A percentile compares a stretch with the other conserved stretches of the same genome.
Conservation (phyloP, 139 green algal genomes). For the Ettlia oleoabundans region DNA sequence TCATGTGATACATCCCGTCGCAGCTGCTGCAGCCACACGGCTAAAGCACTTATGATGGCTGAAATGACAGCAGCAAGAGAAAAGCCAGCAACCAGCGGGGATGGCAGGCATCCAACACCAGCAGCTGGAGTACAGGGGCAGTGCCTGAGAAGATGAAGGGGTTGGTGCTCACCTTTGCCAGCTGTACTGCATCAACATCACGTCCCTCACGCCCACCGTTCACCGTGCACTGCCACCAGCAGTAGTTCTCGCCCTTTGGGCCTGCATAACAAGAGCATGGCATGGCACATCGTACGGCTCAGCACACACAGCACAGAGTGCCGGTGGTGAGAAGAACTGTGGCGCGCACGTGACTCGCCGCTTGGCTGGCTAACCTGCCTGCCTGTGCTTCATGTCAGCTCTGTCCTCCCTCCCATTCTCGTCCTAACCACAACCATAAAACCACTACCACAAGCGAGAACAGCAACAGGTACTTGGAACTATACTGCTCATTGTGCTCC, state of each 20-base stretch:
- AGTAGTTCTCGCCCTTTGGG: conserved; percentile 94
- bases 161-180: conserved; percentile 62
- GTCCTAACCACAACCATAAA: no score
- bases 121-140: not conserved
- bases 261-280: conserved; percentile 45
- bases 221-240: conserved; percentile 98
- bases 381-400: no score
- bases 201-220: conserved; percentile 92
- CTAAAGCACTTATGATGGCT: no score
- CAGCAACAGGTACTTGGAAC: no score
- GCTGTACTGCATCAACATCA: conserved; percentile 91
- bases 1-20: no score
- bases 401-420: not conserved
- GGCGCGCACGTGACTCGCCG: no score
- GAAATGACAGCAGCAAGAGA: no score
- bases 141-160: not conserved
- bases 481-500: no score
- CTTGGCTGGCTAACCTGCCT: not conserved
- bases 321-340: no score
- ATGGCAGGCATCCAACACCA: not conserved
- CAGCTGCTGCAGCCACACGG: no score
- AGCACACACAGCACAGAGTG: no score
- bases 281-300: not conserved
- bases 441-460: no score
- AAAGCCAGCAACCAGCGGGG: not conserved